A percentile compares a stretch with the other conserved stretches of the same genome.
Conservation (phyloP, 441 rosid genomes). For the California macrophylla region DNA sequence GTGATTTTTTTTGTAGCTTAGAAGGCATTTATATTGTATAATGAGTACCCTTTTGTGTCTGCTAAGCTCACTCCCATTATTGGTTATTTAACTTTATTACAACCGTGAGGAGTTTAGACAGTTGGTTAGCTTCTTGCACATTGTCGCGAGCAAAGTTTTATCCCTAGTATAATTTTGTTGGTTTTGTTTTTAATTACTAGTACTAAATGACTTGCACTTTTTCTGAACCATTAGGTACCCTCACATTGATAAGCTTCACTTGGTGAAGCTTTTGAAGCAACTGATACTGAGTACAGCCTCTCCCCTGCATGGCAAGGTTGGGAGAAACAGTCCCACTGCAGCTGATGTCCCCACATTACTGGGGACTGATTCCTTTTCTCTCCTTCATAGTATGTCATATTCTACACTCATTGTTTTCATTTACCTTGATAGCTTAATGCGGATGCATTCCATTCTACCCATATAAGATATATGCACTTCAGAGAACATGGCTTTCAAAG, state of each 20-base stretch:
- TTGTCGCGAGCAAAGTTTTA: not conserved
- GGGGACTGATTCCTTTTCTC: constrained; percentile 84
- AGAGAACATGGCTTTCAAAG: not conserved
- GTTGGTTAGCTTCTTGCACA: not conserved
- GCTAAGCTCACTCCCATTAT: not conserved
- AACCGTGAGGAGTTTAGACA: not conserved
- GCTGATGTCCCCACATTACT: constrained; percentile 83
- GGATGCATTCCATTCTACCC: not conserved
- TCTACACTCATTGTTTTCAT: constrained; percentile 1
- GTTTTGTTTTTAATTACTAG: constrained; percentile 9
- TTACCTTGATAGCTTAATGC: not conserved
- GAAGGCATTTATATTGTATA: not conserved
- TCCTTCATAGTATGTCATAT: constrained; percentile 72
- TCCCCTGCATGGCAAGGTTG: constrained; percentile 38
- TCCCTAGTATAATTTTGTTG: not conserved
- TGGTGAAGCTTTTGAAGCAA: constrained; percentile 91
- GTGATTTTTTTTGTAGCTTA: constrained; percentile 3
- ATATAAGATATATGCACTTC: not conserved
- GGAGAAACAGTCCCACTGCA: constrained; percentile 51
- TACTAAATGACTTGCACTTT: constrained; percentile 22
- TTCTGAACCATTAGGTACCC: constrained; percentile 58
- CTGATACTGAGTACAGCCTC: constrained; percentile 49
- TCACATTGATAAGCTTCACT: constrained; percentile 76
- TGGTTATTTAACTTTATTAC: not conserved
- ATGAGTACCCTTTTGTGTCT: constrained; percentile 7